Percentiles rank a stretch among this genome's conserved stretches.
Evolutionary conservation across 306 rosid genomes (phyloP).

Genomic region (Canavalia gladiata): DNA sequence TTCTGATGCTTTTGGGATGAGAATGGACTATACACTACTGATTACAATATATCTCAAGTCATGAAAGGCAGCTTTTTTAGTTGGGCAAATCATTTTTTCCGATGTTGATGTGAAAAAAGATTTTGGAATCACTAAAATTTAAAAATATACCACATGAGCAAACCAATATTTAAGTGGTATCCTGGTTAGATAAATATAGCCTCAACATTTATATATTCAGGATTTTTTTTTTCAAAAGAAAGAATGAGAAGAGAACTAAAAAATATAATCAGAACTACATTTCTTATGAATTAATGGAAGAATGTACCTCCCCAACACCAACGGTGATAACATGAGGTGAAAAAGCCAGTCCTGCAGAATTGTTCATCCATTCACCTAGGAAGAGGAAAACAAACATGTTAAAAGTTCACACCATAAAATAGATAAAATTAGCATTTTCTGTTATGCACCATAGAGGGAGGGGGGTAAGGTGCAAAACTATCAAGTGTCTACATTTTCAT

Average conservation of each 20-base stretch:
- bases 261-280: conserved; percentile 13
- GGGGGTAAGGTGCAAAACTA: not conserved
- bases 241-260: not conserved
- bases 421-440: not conserved
- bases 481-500: not conserved
- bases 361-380: conserved; percentile 98
- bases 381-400: conserved; percentile 31
- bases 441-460: conserved; percentile 10
- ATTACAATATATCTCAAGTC: conserved; percentile 17
- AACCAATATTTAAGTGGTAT: not conserved
- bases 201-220: conserved; percentile 13
- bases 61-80: not conserved
- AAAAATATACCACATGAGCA: not conserved
- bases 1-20: not conserved
- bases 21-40: not conserved
- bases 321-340: conserved; percentile 89
- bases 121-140: conserved; percentile 10
- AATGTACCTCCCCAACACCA: conserved; percentile 79
- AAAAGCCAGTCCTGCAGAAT: conserved; percentile 93
- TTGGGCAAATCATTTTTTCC: not conserved
- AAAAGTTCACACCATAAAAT: conserved; percentile 24
- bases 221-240: not conserved
- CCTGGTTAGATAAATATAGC: not conserved
- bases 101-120: not conserved
- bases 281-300: conserved; percentile 24